Conservation (phyloP, 2,329 filamentous ascomycete genomes). For the Alternaria tenuissima region DNA sequence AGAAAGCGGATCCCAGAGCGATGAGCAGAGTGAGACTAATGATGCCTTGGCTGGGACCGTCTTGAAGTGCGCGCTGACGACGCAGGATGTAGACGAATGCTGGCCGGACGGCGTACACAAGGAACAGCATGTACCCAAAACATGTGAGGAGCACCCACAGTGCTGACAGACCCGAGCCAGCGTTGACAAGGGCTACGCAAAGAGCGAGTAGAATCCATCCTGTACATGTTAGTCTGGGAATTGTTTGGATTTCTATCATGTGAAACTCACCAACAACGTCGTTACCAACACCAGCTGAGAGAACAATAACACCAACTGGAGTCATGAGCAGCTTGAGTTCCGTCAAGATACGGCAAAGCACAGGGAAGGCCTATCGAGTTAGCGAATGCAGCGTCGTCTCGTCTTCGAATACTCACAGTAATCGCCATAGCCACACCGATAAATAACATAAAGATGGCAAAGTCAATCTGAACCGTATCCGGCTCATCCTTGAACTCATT, state of each 20-base stretch:
- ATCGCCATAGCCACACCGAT: slow-evolving; percentile 94
- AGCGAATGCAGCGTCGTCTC: slow-evolving; percentile 14
- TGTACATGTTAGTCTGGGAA: slow-evolving; percentile 21
- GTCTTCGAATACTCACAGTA: slow-evolving; percentile 64
- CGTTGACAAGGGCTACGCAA: slow-evolving; percentile 92
- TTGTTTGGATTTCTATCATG: not conserved
- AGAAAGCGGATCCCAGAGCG: slow-evolving; percentile 81
- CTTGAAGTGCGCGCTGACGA: slow-evolving; percentile 79
- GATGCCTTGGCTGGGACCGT: slow-evolving; percentile 86
- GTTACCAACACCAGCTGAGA: slow-evolving; percentile 91
- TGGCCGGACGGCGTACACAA: slow-evolving; percentile 77
- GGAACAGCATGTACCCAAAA: slow-evolving; percentile 77
- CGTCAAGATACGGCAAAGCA: slow-evolving; percentile 90
- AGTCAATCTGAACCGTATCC: slow-evolving; percentile 65
- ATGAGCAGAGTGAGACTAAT: slow-evolving; percentile 84
- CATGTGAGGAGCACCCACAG: slow-evolving; percentile 83
- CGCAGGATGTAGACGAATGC: slow-evolving; percentile 77
- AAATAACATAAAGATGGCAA: slow-evolving; percentile 75
- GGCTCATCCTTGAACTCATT: slow-evolving; percentile 71
- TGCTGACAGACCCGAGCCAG: slow-evolving; percentile 80
- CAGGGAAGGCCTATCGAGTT: slow-evolving; percentile 71
- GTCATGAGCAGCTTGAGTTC: slow-evolving; percentile 87
- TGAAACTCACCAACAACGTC: slow-evolving; percentile 71
- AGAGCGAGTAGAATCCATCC: slow-evolving; percentile 91
- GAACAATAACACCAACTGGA: slow-evolving; percentile 83